Percentiles rank a stretch among this genome's conserved stretches.
Conservation (phyloP, 495 filamentous ascomycete genomes). For the Diplogelasinospora grovesii region DNA sequence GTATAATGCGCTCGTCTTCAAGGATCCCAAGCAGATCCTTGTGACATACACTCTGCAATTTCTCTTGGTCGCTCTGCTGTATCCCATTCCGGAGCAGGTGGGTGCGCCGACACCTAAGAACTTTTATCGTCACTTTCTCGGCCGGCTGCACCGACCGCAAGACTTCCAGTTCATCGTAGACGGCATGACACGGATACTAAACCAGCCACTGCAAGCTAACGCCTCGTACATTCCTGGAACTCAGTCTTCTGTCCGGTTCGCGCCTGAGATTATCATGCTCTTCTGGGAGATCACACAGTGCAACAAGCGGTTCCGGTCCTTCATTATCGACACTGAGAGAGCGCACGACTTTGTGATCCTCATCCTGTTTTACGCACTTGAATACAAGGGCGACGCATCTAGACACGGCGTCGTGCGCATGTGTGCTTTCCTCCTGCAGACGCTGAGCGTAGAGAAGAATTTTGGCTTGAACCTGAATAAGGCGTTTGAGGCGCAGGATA, state of each 20-base stretch:
- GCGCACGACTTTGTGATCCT: constrained; percentile 90
- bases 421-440: constrained; percentile 96
- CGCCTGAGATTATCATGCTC: constrained; percentile 93
- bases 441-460: constrained; percentile 84
- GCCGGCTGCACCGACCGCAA: constrained; percentile 83
- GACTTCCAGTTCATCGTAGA: constrained; percentile 98
- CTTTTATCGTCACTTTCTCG: constrained; percentile 86
- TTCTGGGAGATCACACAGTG: constrained; percentile 98
- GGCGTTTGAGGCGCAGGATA: constrained; percentile 82
- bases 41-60: constrained; percentile 90
- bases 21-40: constrained; percentile 84
- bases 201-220: constrained; percentile 85
- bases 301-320: constrained; percentile 95
- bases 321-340: constrained; percentile 92
- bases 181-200: constrained; percentile 89
- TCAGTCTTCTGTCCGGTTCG: constrained; percentile 75
- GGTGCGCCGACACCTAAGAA: constrained; percentile 63
- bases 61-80: constrained; percentile 79
- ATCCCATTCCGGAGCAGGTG: constrained; percentile 79
- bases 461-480: constrained; percentile 89
- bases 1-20: constrained; percentile 89
- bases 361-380: constrained; percentile 85
- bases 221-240: constrained; percentile 84
- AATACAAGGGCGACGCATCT: constrained; percentile 75
- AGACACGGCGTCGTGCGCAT: constrained; percentile 91